Base-by-base conservation (phyloP, 2,329 filamentous ascomycete genomes). In the Cladosporium sp. region DNA sequence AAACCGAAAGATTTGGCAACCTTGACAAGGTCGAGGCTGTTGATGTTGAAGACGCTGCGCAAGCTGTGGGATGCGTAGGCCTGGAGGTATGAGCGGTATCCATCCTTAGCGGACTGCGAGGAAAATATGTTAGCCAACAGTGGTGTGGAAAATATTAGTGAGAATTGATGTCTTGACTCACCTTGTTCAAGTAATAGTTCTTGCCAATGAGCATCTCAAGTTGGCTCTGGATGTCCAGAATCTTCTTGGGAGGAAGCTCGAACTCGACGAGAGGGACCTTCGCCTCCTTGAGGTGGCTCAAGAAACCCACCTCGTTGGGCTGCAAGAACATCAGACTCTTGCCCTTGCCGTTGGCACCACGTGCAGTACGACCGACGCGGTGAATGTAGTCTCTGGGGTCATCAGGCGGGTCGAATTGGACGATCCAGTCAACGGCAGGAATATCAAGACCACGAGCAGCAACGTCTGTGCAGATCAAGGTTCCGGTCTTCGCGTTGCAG, bases 161-260 rank as follows among this genome's bases (percentile, higher is more conserved):
- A 12, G 49, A 15, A 36, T 59, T 10, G 11, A 36, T 15, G 7
- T 34, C 18, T 55, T 30, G 18, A 49, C 80, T 66, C 76, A 86
- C 85, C 86, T 97, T 95, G 83, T 97, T 95, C 66, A 99, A 86
- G 79, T 97, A 97, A 83, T 98, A 98, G 80, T 99, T 98, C 78
- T 95, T 91, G 34, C 87, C 88, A 74, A 99, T 96, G 71, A 98
- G 86, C 81, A 94, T 95, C 84, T 98, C 94, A 11, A 98, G 87
- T 79, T 97, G 93, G 30, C 72, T 77, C 65, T 74, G 91, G 88
- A 82, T 96, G 90, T 71, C 96, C 74, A 94, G 84, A 70, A 99
- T 92, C 85, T 96, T 97, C 82, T 92, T 93, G 65, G 88, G 84
- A 1, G 94, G 94, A 76, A 99, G 95, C 75, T 98, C 94, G 75